These are phyloP conservation scores for Wickerhamiella lipophila DNA, from an alignment of 805 yeast genomes.

Conservation along the genomic window DNA sequence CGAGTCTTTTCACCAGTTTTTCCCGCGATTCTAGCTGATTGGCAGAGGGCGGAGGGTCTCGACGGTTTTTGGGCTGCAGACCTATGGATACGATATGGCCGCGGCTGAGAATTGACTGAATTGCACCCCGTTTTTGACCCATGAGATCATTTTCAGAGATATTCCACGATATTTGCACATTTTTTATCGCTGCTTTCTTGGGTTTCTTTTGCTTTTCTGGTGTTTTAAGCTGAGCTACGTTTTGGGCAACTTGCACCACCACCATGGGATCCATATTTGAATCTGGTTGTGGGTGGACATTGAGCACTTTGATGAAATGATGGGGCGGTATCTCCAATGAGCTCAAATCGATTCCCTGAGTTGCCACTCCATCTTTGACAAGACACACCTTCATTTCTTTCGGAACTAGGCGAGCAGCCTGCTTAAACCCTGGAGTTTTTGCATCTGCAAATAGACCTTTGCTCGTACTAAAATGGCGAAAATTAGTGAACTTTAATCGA, in stretches of 20 bases:
- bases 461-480: not conserved
- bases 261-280: conserved; percentile 19
- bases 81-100: conserved; percentile 24
- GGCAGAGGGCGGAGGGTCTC: conserved; percentile 14
- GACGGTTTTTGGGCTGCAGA: conserved; percentile 18
- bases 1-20: conserved; percentile 8
- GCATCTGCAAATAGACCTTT: not conserved
- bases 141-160: conserved; percentile 26
- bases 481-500: not conserved
- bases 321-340: conserved; percentile 7
- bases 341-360: conserved; percentile 13
- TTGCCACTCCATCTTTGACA: not conserved
- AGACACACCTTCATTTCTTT: not conserved
- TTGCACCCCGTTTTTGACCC: conserved; percentile 26
- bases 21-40: conserved; percentile 14
- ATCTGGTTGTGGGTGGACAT: conserved; percentile 2
- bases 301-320: conserved; percentile 19
- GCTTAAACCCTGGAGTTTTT: not conserved
- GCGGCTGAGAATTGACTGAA: conserved; percentile 24
- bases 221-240: conserved; percentile 1
- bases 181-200: conserved; percentile 17
- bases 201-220: conserved; percentile 9
- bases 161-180: conserved; percentile 26
- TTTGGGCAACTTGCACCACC: conserved; percentile 19
- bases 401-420: conserved; percentile 4